These are phyloP conservation scores for Schrenkiella parvula DNA, from an alignment of 345 rosid genomes.

Conservation along the genomic window DNA sequence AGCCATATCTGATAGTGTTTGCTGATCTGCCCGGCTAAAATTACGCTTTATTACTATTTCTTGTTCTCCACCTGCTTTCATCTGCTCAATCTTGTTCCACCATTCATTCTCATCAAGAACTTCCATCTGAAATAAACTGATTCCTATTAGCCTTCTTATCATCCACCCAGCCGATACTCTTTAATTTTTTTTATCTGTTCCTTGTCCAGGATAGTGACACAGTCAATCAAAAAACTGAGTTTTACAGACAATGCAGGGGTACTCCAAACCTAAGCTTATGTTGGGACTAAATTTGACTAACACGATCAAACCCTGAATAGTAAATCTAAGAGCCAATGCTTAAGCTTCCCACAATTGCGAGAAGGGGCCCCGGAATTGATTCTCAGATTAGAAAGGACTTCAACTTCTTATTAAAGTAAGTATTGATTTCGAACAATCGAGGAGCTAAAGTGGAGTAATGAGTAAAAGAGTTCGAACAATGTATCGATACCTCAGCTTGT, in stretches of 20 bases:
- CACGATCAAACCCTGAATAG: neutral
- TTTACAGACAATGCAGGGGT: neutral
- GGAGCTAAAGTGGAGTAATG: neutral
- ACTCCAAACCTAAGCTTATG: neutral
- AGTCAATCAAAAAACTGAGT: neutral
- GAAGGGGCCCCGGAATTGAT: neutral
- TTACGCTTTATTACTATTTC: slow-evolving; percentile 72
- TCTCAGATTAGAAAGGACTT: neutral
- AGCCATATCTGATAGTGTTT: slow-evolving; percentile 70
- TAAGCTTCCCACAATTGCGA: neutral
- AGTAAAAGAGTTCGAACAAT: neutral
- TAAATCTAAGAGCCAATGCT: neutral
- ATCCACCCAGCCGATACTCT: neutral
- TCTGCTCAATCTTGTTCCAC: slow-evolving; percentile 77
- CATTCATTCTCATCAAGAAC: slow-evolving; percentile 76
- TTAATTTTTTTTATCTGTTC: neutral
- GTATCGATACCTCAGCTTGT: slow-evolving; percentile 42
- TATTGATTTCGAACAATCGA: neutral
- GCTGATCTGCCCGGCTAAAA: slow-evolving; percentile 68
- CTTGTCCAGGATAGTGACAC: neutral
- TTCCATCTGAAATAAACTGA: slow-evolving; percentile 51
- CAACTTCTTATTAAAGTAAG: neutral
- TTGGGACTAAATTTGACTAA: neutral
- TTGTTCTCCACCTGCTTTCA: slow-evolving; percentile 62
- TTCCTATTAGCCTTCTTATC: neutral